These are phyloP conservation scores for Colletotrichum sp. DNA, from an alignment of 2,329 filamentous ascomycete species.

Conservation along the genomic window DNA sequence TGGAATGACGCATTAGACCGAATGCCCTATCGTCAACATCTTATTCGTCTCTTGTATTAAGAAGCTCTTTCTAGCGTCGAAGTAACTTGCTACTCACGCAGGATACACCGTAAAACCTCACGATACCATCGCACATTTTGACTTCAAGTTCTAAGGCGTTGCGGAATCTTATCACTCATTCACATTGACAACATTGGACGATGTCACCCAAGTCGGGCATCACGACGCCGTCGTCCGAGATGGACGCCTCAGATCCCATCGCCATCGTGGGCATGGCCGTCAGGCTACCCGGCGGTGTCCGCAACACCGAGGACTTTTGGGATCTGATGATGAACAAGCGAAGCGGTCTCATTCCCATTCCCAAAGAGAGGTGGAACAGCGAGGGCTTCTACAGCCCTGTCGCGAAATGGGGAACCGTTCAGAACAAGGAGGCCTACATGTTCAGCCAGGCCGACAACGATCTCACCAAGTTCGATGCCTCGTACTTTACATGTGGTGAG, in stretches of 20 bases:
- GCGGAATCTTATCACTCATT: not conserved
- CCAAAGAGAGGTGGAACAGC: constrained; percentile 30
- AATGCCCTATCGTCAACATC: not conserved
- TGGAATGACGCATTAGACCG: not conserved
- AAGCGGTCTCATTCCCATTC: constrained; percentile 27
- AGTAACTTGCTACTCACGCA: not conserved
- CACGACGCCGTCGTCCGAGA: constrained; percentile 4
- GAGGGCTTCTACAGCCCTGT: constrained; percentile 24
- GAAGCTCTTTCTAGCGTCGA: not conserved
- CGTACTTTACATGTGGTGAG: constrained; percentile 34
- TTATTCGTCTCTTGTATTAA: constrained; percentile 1
- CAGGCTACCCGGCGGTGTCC: constrained; percentile 34
- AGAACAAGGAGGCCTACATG: constrained; percentile 22
- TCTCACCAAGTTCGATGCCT: constrained; percentile 30
- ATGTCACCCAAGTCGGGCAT: not conserved
- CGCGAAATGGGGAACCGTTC: constrained; percentile 11
- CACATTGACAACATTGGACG: not conserved
- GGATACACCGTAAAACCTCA: not conserved
- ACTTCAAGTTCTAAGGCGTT: not conserved
- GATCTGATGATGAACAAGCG: constrained; percentile 32
- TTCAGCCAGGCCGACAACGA: constrained; percentile 25
- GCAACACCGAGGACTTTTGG: constrained; percentile 31
- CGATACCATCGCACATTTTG: not conserved
- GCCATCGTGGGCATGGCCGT: constrained; percentile 36
- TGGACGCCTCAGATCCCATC: constrained; percentile 25